phyloP scores from a whole-genome alignment of 140 eudicot genomes.

The Senecio squalidus region DNA sequence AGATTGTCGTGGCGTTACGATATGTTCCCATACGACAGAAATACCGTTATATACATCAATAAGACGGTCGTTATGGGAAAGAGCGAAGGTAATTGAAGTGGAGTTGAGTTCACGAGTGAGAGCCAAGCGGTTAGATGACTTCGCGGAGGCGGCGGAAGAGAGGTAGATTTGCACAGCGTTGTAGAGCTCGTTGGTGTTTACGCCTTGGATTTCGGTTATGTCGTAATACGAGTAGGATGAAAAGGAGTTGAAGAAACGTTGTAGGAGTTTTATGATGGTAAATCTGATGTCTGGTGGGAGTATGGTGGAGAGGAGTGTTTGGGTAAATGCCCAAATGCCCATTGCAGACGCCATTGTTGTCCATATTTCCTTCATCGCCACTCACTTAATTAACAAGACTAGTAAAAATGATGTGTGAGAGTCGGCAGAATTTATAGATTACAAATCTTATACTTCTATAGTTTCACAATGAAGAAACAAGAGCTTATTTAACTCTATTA shows the following conservation, averaged over 20 bases:
- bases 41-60: constrained; percentile 51
- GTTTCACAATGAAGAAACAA: too few species aligned
- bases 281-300: constrained; percentile 75
- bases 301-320: constrained; percentile 51
- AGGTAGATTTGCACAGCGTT: constrained; percentile 90
- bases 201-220: constrained; percentile 91
- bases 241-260: constrained; percentile 47
- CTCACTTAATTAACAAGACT: too few species aligned
- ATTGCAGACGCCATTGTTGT: constrained; percentile 78
- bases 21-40: constrained; percentile 68
- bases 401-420: not conserved
- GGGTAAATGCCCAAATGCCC: constrained; percentile 83
- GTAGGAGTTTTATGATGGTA: constrained; percentile 40
- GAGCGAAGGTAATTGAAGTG: constrained; percentile 55
- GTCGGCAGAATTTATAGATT: not conserved
- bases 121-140: constrained; percentile 47
- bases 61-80: constrained; percentile 65
- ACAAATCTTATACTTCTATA: not conserved
- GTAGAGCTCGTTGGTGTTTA: constrained; percentile 94
- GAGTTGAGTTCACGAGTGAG: constrained; percentile 86
- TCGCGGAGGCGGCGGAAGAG: constrained; percentile 43
- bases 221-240: constrained; percentile 77
- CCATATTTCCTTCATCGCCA: constrained; percentile 73
- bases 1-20: constrained; percentile 56
- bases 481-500: too few species aligned